phyloP scores from a whole-genome alignment of 306 rosid genomes.

The Casuarina cunninghamiana region DNA sequence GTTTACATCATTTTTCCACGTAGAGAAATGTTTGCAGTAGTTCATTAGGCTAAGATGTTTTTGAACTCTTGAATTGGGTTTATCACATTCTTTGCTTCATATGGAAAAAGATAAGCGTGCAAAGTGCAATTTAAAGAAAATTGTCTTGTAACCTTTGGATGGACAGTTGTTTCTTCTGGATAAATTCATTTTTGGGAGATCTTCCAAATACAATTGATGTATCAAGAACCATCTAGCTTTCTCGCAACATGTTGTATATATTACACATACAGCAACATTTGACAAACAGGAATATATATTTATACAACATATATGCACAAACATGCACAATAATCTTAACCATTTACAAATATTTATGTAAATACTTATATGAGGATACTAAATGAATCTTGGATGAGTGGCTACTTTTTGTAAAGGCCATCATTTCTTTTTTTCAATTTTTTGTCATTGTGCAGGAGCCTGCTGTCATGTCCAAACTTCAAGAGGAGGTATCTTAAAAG shows the following conservation, averaged over 20 bases:
- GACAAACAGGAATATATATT: background rate
- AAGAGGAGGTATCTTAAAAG: conserved; percentile 74
- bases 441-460: conserved; percentile 69
- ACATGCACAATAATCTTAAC: background rate
- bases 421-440: conserved; percentile 10
- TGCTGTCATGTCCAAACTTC: conserved; percentile 75
- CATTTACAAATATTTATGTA: background rate
- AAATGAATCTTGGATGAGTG: conserved; percentile 18
- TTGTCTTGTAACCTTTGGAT: background rate
- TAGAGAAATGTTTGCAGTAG: background rate
- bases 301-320: background rate
- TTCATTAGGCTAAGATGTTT: conserved; percentile 2
- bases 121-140: background rate
- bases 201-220: background rate
- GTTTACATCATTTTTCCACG: background rate
- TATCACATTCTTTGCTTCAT: background rate
- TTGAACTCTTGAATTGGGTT: background rate
- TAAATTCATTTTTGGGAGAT: background rate
- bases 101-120: background rate
- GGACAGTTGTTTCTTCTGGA: background rate
- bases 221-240: background rate
- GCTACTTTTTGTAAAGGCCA: conserved; percentile 24
- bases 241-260: background rate
- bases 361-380: background rate
- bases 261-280: too few relatives aligned